These are phyloP conservation scores for Elsinoe necatrix DNA, from an alignment of 2,329 filamentous ascomycete genomes.

Conservation along the genomic window DNA sequence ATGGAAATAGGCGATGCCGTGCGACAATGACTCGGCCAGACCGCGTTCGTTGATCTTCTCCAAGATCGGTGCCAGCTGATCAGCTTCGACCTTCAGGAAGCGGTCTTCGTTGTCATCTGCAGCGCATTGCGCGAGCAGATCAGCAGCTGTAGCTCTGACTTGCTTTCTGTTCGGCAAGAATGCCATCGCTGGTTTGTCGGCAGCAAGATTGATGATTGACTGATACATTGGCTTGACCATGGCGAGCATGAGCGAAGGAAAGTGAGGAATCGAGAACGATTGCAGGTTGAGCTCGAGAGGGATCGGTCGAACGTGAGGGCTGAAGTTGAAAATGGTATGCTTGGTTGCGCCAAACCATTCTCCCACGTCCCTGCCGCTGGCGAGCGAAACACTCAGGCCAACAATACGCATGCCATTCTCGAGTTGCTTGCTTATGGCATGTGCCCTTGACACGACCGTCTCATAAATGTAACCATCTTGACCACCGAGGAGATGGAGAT, in stretches of 20 bases:
- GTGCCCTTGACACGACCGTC: conserved; percentile 94
- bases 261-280: conserved; percentile 91
- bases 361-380: conserved; percentile 87
- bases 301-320: conserved; percentile 78
- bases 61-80: conserved; percentile 74
- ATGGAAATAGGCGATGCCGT: conserved; percentile 95
- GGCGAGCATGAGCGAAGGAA: conserved; percentile 94
- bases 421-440: conserved; percentile 84
- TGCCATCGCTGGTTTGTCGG: conserved; percentile 76
- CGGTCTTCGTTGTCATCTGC: conserved; percentile 88
- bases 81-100: conserved; percentile 76
- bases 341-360: conserved; percentile 98
- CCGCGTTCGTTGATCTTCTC: conserved; percentile 77
- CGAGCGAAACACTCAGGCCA: conserved; percentile 81
- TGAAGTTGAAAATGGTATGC: conserved; percentile 98
- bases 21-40: conserved; percentile 78
- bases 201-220: conserved; percentile 76
- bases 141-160: conserved; percentile 74
- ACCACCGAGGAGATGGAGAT: conserved; percentile 86
- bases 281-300: conserved; percentile 91
- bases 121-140: conserved; percentile 78
- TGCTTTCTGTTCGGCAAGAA: conserved; percentile 95
- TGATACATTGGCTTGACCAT: conserved; percentile 95
- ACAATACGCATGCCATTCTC: conserved; percentile 79
- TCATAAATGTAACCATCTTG: conserved; percentile 85